Evolutionary conservation across 129 eudicot genomes (phyloP), one percentile per base, ranked within the genome.

Genomic region (Flaveria robusta): DNA sequence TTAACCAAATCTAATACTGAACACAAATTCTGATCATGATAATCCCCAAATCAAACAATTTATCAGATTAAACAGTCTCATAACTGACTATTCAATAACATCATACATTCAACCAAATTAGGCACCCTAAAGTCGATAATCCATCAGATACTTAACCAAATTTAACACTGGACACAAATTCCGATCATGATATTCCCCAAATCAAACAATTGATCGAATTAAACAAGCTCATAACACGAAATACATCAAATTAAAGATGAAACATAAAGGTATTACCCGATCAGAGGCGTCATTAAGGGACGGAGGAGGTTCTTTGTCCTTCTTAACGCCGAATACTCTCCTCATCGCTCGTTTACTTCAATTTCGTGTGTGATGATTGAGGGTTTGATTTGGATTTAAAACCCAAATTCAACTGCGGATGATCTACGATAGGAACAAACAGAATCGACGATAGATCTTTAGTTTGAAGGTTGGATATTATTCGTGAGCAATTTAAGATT

Each of bases 251-350:
- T 26, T 19, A 26, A 54, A 47, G n/a, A 37, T 34, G n/a, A 59
- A 58, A 67, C 27, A 29, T 2, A 34, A 39, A 23, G 15, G 19
- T 8, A 56, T 20, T 76, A 92, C 96, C 87, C 96, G 93, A 85
- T 92, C 91, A 55, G 96, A 82, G 43, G 96, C 89, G 68, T 89
- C 96, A 43, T 83, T 81, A 59, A 89, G 70, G 18, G 98, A 87
- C 2, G 98, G 93, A 69, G 98, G 98, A 4, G 98, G 98, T 60
- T 90, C 96, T 66, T 88, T 92, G 18, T 90, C 87, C 76, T 90
- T 92, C 92, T 86, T 90, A 65, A 73, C 91, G 11, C 98, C 96
- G 71, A 92, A 92, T 9, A 92, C 88, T 88, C 96, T 83, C 90
- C 83, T 91, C 98, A 92, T 92, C 70, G 45, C 70, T 79, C 22